Evolutionary conservation across 2,329 filamentous ascomycete species (phyloP), one percentile per base, ranked within the genome.

Genomic region (Ustulina deusta): DNA sequence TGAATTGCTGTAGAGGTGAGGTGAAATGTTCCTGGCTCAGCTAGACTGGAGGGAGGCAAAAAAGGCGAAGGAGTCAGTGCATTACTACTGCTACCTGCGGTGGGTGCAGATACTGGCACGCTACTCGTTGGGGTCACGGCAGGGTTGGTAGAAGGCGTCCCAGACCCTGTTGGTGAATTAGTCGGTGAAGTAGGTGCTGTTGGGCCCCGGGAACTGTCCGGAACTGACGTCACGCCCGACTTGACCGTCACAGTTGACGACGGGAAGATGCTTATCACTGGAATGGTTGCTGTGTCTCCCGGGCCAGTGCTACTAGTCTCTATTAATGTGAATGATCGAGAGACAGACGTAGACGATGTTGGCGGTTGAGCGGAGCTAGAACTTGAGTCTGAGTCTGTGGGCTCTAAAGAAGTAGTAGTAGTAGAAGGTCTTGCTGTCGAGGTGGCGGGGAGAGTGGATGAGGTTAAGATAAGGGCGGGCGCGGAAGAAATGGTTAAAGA

Each of bases 201-300:
- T 29, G 46, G 34, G 11, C 25, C 51, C 29, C n/a, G 51, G 13
- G 65, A 70, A 34, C 59, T 61, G 36, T 29, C 48, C 7, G 46
- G 25, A 7, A 20, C 34, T 25, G 63, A 32, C 27, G 60, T 52
- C 20, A 44, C 56, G 32, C 56, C 58, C 3, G 56, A n/a, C 3
- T 17, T 32, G 15, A 64, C 56, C 3, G 68, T 70, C 3, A 70
- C 29, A 17, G 69, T 71, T 32, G 74, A 74, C 13, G 72, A 74
- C 10, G 74, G 73, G 40, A 73, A 72, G 32, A 76, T 69, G 56
- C 63, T 71, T 40, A 76, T 34, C 1, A 71, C 48, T 3, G 74
- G 74, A 36, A 71, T 69, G 22, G 67, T 71, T 55, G 67, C 72
- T 69, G n/a, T 59, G 9, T 60, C 22, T 20, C 36, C 60, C 15